phyloP scores from a whole-genome alignment of 2,329 filamentous ascomycete genomes.

The Alternaria solani region DNA sequence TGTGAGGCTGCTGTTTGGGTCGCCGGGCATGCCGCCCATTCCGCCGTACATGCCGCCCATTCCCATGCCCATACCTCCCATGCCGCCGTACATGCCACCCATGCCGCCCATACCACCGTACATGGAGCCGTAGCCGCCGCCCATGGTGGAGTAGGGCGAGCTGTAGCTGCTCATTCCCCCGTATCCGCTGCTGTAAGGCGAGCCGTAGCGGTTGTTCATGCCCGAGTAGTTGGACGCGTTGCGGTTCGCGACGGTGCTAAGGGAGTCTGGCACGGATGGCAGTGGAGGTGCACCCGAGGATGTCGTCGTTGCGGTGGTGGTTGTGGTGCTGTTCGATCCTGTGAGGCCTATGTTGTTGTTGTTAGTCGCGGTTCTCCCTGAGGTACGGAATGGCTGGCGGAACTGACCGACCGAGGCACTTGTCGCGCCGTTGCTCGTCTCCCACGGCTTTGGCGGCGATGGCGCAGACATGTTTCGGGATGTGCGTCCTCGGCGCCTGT shows the following conservation, averaged over 20 bases:
- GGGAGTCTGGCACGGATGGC: constrained; percentile 80
- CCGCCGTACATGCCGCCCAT: constrained; percentile 60
- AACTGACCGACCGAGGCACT: constrained; percentile 51
- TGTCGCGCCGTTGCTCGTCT: constrained; percentile 72
- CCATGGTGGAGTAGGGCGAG: constrained; percentile 64
- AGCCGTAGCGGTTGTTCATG: constrained; percentile 63
- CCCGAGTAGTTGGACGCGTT: constrained; percentile 84
- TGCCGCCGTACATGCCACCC: constrained; percentile 45
- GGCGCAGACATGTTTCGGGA: constrained; percentile 61
- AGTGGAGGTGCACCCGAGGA: constrained; percentile 68
- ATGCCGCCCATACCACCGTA: constrained; percentile 53
- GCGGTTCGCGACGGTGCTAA: constrained; percentile 82
- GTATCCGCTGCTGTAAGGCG: constrained; percentile 57
- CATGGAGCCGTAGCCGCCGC: constrained; percentile 53
- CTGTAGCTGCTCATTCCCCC: constrained; percentile 64
- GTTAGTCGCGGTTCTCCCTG: constrained; percentile 35
- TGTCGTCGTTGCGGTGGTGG: constrained; percentile 54
- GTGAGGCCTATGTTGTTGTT: constrained; percentile 39
- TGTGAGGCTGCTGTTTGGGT: constrained; percentile 92
- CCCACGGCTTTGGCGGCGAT: constrained; percentile 98
- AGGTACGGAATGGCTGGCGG: constrained; percentile 18
- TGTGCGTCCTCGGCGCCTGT: constrained; percentile 34
- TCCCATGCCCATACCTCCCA: constrained; percentile 48
- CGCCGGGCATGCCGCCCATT: constrained; percentile 52
- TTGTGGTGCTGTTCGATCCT: constrained; percentile 48